Conservation (phyloP, 257 asterid genomes). For the Prunella vulgaris region DNA sequence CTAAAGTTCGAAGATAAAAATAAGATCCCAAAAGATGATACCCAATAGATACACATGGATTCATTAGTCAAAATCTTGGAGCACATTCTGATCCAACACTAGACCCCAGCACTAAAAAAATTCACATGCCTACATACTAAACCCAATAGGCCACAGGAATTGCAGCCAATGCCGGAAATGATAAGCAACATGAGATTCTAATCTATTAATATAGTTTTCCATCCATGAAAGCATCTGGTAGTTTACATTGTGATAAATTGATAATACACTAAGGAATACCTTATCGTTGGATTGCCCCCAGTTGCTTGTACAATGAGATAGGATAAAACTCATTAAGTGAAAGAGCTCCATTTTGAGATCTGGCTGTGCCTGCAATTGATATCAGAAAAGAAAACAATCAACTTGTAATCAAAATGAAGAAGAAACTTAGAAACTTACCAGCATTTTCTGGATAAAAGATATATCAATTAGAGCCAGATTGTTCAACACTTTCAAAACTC, state of each 20-base stretch:
- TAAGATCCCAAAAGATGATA: neutral
- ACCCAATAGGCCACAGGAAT: neutral
- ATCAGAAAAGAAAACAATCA: conserved; percentile 10
- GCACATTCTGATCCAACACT: neutral
- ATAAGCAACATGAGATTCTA: neutral
- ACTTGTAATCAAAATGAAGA: neutral
- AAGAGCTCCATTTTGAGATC: conserved; percentile 98
- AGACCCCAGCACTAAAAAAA: neutral
- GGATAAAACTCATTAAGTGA: conserved; percentile 93
- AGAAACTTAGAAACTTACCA: conserved; percentile 44
- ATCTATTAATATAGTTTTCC: neutral
- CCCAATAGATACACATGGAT: neutral
- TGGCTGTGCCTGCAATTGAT: conserved; percentile 71
- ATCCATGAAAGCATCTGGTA: conserved; percentile 16
- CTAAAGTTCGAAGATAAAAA: neutral
- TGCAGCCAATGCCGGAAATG: neutral
- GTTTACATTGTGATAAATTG: conserved; percentile 14
- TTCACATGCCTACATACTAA: neutral
- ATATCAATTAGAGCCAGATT: conserved; percentile 88
- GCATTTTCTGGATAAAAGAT: conserved; percentile 84
- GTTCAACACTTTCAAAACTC: conserved; percentile 92
- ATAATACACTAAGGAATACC: conserved; percentile 40
- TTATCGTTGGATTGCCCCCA: conserved; percentile 84
- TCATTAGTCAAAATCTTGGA: neutral
- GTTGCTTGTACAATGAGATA: conserved; percentile 85